Evolutionary conservation across 2,329 filamentous ascomycete species (phyloP), one percentile per base, ranked within the genome.

Genomic region (Talaromyces sp.): DNA sequence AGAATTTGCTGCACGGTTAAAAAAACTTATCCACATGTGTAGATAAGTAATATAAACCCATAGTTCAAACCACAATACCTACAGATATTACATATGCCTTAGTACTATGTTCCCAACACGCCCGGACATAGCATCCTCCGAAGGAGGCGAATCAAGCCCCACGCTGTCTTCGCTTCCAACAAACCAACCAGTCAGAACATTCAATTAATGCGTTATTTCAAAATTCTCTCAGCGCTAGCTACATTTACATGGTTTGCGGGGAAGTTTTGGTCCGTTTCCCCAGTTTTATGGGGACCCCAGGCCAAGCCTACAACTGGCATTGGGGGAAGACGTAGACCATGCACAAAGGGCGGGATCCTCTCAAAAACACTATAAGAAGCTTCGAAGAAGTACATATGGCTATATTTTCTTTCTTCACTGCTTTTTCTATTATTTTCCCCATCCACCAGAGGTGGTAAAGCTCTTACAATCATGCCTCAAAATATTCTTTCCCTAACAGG

Each of bases 201-300:
- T n/a, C n/a, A n/a, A n/a, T n/a, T n/a, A n/a, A n/a, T n/a, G n/a
- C n/a, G n/a, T n/a, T n/a, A n/a, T n/a, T n/a, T n/a, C n/a, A n/a
- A n/a, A n/a, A n/a, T 5, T 35, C 32, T 35, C 32, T 35, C 11
- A 4, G 19, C 17, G 37, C 37, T 30, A 2, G 11, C 19, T 9
- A n/a, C 20, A n/a, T 40, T 39, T n/a, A 48, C 52, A 49, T 35
- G 46, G 1, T 48, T 35, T 54, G 52, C 52, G 52, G 52, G 52
- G 52, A 46, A 51, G 32, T 27, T 17, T 41, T 50, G 29, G 45
- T 57, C 51, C 55, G 51, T 29, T 49, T 47, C 49, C 46, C 48
- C 49, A 37, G 49, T 42, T 51, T 54, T 52, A 51, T 49, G 55
- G 55, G 55, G 55, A 36, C 55, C 41, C 51, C 55, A 49, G 40